Conservation (phyloP, 768 basidiomycete genomes). For the Leccinum obscurum region DNA sequence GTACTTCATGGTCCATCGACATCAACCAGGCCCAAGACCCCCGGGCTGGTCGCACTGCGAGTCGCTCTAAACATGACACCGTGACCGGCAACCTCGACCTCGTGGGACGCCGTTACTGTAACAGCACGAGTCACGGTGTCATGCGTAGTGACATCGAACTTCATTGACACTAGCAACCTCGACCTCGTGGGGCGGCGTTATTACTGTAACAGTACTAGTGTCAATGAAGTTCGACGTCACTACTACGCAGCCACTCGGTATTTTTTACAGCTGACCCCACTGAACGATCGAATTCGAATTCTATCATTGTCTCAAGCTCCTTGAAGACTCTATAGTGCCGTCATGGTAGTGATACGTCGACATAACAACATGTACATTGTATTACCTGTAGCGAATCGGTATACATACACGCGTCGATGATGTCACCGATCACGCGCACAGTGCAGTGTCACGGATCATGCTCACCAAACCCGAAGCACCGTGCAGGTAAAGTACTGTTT, state of each 20-base stretch:
- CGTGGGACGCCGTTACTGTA: too few species aligned
- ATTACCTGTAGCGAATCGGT: neutral
- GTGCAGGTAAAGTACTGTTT: neutral
- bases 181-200: too few species aligned
- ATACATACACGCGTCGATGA: neutral
- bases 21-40: too few species aligned
- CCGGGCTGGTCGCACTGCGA: too few species aligned
- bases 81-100: too few species aligned
- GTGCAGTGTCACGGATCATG: neutral
- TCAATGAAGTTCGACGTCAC: neutral
- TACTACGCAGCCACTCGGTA: neutral
- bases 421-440: neutral
- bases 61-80: too few species aligned
- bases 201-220: neutral
- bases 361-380: too few species aligned
- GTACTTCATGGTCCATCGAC: too few species aligned
- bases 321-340: neutral
- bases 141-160: too few species aligned
- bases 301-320: neutral
- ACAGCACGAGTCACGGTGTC: too few species aligned
- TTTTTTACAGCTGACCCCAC: neutral
- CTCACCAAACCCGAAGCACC: neutral
- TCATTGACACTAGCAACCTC: too few species aligned
- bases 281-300: neutral
- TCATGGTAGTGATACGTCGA: neutral